Evolutionary conservation across 768 basidiomycete genomes (phyloP).

Genomic region (Termitomyces sp.): DNA sequence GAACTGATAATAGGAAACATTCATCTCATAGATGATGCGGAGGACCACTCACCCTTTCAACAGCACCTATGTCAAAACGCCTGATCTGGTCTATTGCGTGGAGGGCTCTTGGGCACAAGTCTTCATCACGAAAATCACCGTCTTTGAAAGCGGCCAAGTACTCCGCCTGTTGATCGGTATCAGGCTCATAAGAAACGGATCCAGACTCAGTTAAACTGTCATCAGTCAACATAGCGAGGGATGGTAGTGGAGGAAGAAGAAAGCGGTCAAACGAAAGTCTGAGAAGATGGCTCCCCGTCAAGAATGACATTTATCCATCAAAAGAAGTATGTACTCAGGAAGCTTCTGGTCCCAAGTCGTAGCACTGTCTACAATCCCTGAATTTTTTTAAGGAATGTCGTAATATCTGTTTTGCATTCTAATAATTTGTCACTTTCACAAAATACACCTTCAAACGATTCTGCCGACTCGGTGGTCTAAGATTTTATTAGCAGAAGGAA

Average conservation of each 20-base stretch:
- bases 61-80: slow-evolving; percentile 4
- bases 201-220: slow-evolving; percentile 58
- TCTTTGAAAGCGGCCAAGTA: not conserved
- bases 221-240: slow-evolving; percentile 12
- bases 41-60: slow-evolving; percentile 12
- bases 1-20: not conserved
- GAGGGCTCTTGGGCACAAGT: slow-evolving; percentile 4
- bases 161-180: not conserved
- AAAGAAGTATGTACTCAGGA: not conserved
- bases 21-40: not conserved
- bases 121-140: not conserved
- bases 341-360: not conserved
- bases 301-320: slow-evolving; percentile 11
- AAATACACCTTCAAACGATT: slow-evolving; percentile 60
- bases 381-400: slow-evolving; percentile 56
- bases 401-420: slow-evolving; percentile 52
- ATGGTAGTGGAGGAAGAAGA: not conserved
- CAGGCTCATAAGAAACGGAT: slow-evolving; percentile 22
- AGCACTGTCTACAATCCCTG: slow-evolving; percentile 39
- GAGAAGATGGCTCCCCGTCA: not conserved
- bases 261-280: not conserved
- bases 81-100: slow-evolving; percentile 12
- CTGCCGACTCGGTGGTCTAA: slow-evolving; percentile 57
- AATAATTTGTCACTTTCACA: slow-evolving; percentile 51
- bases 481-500: slow-evolving; percentile 5